Evolutionary conservation across 768 basidiomycete genomes (phyloP), one percentile per base, ranked within the genome.

Genomic region (Leccinellum luteum): DNA sequence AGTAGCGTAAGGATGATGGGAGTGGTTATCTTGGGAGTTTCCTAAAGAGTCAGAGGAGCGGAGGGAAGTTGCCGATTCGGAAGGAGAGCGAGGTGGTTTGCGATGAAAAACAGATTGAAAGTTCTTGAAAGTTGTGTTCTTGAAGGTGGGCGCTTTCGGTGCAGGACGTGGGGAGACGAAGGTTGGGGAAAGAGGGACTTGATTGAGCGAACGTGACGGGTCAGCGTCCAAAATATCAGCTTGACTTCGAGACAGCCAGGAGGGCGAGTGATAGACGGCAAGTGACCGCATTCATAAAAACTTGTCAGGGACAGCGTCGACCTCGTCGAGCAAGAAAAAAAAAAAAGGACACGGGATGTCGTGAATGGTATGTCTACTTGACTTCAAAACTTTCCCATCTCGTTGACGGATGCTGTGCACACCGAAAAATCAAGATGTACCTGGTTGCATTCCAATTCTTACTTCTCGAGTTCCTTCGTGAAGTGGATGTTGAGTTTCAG

Each of bases 81-180:
- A 86, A 21, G 79, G 73, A 0, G 77, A 69, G 57, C 74, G 78
- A 44, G 73, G 67, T 6, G 70, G 75, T 74, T 67, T 65, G 51
- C 83, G 79, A 52, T 73, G 63, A 59, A 87, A 86, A 51, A 86
- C 81, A 19, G 82, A 72, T 38, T 80, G 79, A 59, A 87, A 75
- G 45, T 70, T 72, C 64, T 74, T 70, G 69, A 77, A 54, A 21
- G 67, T 6, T 1, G 67, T 60, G 4, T 70, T 62, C 66, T 75
- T 82, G 78, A 76, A 52, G 62, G 55, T 25, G 19, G 67, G 53
- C 50, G 66, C 55, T 48, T 63, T 69, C 53, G 67, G 65, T 4
- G 61, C 38, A 10, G 81, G 67, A 27, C 67, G 57, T n/a, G 78
- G 71, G 17, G 79, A 75, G 19, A 67, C 53, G 54, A 66, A 78